Evolutionary conservation across 768 basidiomycete species (phyloP), one percentile per base, ranked within the genome.

Genomic region (Porphyrellus cyaneotinctus): DNA sequence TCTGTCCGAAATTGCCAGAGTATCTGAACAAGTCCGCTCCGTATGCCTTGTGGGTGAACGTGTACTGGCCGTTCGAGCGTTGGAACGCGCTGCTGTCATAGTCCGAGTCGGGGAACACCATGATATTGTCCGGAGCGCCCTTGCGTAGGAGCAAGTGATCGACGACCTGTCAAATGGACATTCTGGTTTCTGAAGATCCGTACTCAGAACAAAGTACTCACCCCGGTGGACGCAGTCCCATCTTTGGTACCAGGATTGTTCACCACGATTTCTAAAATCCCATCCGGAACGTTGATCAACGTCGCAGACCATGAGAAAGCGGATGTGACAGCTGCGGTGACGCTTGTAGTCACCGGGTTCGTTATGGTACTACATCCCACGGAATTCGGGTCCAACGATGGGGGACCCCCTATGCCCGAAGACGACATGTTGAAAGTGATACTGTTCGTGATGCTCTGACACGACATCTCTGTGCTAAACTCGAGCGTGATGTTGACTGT

Each of bases 11-110:
- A 73, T 95, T 85, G 74, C 83, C 82, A 13, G 91, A 85, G 69
- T 92, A 95, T 41, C 94, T 80, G 74, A 91, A 85, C 75, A 73
- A 82, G 56, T 95, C 92, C 17, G 94, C 93, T 43, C 94, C 94
- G 49, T 79, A 78, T 6, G 94, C 93, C 41, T 78, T 80, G 71
- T 97, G 94, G 0, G 81, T 81, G 68, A 92, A 91, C 7, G 77
- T 80, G 67, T 87, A 94, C 55, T 84, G 73, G 49, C 81, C 84
- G 53, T 81, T 72, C 11, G 81, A 75, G 47, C 77, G 73, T 17
- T 75, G 74, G 64, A 89, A 82, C 0, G 83, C 76, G 45, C 68
- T 69, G 18, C 69, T 75, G 66, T 87, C 84, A 66, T 92, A 95
- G 64, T 95, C 91, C 36, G 82, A 79, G 20, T 79, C 75, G 0